Evolutionary conservation across 2,329 filamentous ascomycete species (phyloP), one percentile per base, ranked within the genome.

Genomic region (Aspergillus fijiensis): DNA sequence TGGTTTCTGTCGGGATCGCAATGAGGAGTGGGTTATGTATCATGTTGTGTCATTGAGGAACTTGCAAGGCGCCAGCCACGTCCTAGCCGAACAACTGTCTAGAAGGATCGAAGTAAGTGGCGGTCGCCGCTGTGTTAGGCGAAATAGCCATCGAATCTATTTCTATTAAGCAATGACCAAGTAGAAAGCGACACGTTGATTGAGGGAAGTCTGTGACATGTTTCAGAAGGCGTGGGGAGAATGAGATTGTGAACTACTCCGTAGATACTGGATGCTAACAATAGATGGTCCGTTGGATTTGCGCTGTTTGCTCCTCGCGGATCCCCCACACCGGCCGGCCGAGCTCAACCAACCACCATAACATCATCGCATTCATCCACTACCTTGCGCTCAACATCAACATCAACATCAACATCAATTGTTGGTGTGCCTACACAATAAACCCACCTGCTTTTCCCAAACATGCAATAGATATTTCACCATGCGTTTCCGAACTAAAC

Each of bases 401-500:
- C 21, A 21, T 35, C 33, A 21, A 21, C 21, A 21, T 35, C 33
- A 35, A 35, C 33, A 35, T 35, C 33, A 35, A 35, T 10, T 35
- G 3, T 5, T 16, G 5, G 11, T 16, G 33, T 35, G 31, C 31
- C 33, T 35, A 5, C 5, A 35, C 33, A 29, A 29, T 29, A 29
- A 29, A 9, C 4, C 33, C 21, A 25, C 27, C 7, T 14, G 21
- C 27, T 21, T 9, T 16, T 29, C 27, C 31, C 2, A 50, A 5
- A 7, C 21, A 54, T 50, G 12, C 29, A 35, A 51, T 51, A 42
- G 55, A 51, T 51, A 42, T 55, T 23, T 27, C 65, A 72, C 56
- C 21, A 75, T 75, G 73, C 72, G 73, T 25, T 75, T 75, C 60
- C 68, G 71, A 59, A 70, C 64, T 10, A 69, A 74, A 68, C 57